A percentile compares a stretch with the other conserved stretches of the same genome.
These are phyloP conservation scores for Diaporthe sp. DNA, from an alignment of 2,329 filamentous ascomycete genomes.

Conservation along the genomic window DNA sequence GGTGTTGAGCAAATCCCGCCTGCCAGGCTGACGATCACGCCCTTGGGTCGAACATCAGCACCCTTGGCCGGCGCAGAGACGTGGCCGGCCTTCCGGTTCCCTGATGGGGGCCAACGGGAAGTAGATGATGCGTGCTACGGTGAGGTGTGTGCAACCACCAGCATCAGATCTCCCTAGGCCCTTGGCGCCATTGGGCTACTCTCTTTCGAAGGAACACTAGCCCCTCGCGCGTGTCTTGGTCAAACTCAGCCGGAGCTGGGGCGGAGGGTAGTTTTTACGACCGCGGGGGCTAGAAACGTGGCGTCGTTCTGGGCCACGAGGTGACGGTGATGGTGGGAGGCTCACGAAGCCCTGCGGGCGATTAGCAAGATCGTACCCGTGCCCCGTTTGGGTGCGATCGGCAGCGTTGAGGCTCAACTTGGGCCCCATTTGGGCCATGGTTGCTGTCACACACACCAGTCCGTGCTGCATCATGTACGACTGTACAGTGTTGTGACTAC, in stretches of 20 bases:
- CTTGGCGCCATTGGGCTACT: constrained; percentile 21
- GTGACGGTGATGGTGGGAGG: background rate
- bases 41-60: constrained; percentile 9
- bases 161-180: constrained; percentile 2
- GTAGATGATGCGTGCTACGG: constrained; percentile 5
- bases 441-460: constrained; percentile 10
- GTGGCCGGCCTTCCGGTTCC: background rate
- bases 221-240: constrained; percentile 19
- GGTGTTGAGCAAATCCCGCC: background rate
- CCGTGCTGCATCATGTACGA: constrained; percentile 15
- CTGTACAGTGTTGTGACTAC: background rate
- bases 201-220: constrained; percentile 7
- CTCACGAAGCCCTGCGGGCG: background rate
- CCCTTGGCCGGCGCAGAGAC: constrained; percentile 3
- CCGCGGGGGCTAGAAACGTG: constrained; percentile 9
- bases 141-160: background rate
- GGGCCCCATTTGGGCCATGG: background rate
- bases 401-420: constrained; percentile 27
- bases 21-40: constrained; percentile 20
- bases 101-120: background rate
- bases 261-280: constrained; percentile 23
- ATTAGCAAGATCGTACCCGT: constrained; percentile 5
- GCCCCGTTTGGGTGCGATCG: constrained; percentile 18
- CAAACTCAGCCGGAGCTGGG: constrained; percentile 22
- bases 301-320: constrained; percentile 17